Base-by-base conservation (phyloP, 345 rosid genomes). In the Crucihimalaya himalaica region DNA sequence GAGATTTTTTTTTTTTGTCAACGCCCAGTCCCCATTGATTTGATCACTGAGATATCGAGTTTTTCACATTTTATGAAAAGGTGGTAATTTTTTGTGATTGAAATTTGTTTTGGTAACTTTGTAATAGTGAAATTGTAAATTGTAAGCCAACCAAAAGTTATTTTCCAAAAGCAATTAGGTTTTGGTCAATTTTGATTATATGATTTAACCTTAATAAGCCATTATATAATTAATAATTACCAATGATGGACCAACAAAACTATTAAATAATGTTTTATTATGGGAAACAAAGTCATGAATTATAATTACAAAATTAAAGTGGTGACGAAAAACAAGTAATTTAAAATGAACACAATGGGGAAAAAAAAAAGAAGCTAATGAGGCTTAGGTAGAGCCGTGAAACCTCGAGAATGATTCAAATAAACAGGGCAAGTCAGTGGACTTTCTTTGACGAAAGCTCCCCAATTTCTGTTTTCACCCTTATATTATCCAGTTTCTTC, bases 351-450 rank as follows among this genome's bases (percentile, higher is more conserved):
- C 19, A 37, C 47, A 19, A 31, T 43, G 52, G 39, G 35, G 66
- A 42, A 8, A 45, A 45, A 28, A n/a, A n/a, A n/a, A n/a, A n/a
- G n/a, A n/a, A 28, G 54, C 2, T 63, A 29, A 54, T 31, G 63
- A 45, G 43, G 65, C 8, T 54, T 16, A 7, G 43, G 43, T 46
- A 23, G 25, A 23, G 25, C 25, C 25, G 25, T 2, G 25, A 37
- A 70, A 10, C 9, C 35, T 34, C 14, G 51, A 61, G 68, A 72
- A 52, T 40, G 19, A 63, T 63, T 72, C 75, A 71, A 71, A 61
- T 45, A 42, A 42, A 21, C 8, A 39, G 59, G 51, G 31, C 61
- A 48, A 35, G 48, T 32, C 55, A 12, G 31, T 6, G 31, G 55
- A 42, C 16, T 55, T 55, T 45, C 66, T 57, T 31, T 69, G 10